Evolutionary conservation across 1,139 yeast species (phyloP).

Genomic region (Candida albicans): DNA sequence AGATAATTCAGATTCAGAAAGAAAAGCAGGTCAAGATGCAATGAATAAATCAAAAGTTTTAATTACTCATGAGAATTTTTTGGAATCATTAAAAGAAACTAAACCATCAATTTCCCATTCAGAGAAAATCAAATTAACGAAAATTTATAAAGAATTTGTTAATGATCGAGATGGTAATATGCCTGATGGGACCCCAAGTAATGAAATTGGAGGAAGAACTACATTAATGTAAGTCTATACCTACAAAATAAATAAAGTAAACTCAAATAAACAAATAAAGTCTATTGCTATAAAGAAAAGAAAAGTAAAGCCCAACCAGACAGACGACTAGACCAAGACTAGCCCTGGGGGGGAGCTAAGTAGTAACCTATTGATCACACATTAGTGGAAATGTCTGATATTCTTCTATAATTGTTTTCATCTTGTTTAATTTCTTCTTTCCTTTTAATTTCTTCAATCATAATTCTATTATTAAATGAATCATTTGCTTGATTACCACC

Average conservation of each 20-base stretch:
- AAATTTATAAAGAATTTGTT: conserved; percentile 71
- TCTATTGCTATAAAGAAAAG: background rate
- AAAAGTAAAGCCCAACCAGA: too few species aligned
- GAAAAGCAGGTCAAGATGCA: conserved; percentile 14
- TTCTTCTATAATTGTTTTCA: conserved; percentile 6
- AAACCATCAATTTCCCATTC: conserved; percentile 81
- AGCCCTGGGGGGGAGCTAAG: too few species aligned
- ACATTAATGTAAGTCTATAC: conserved; percentile 54
- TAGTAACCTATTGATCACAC: conserved; percentile 3
- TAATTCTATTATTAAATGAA: conserved; percentile 19
- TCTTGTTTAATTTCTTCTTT: conserved; percentile 6
- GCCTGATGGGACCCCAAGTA: conserved; percentile 85
- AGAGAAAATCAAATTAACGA: conserved; percentile 63
- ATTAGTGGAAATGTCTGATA: background rate
- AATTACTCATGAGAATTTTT: conserved; percentile 57
- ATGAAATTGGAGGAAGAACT: conserved; percentile 82
- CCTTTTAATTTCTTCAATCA: conserved; percentile 18
- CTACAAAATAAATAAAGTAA: background rate
- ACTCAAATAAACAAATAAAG: background rate
- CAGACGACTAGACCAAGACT: too few species aligned
- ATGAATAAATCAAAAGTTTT: conserved; percentile 22
- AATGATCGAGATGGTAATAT: conserved; percentile 82
- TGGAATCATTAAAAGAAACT: conserved; percentile 70
- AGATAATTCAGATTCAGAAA: conserved; percentile 9
- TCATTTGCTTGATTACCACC: conserved; percentile 21